These are phyloP conservation scores for Noccaea bulbosa DNA, from an alignment of 345 rosid species.

Conservation along the genomic window DNA sequence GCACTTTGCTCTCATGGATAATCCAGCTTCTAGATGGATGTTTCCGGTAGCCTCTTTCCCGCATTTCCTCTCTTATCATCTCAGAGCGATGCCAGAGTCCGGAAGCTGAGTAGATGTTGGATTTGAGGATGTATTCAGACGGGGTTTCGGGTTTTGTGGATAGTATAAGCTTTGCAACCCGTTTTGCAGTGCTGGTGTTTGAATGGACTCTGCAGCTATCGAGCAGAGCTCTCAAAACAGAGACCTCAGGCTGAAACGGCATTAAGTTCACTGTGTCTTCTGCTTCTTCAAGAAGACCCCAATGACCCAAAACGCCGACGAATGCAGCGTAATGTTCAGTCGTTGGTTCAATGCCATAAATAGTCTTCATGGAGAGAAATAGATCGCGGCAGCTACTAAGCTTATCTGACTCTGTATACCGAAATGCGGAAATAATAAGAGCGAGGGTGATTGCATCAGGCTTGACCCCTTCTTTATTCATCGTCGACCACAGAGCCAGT, in stretches of 20 bases:
- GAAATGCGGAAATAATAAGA: slow-evolving; percentile 62
- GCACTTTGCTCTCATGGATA: slow-evolving; percentile 59
- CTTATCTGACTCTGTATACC: slow-evolving; percentile 53
- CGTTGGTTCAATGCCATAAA: slow-evolving; percentile 57
- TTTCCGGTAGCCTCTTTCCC: slow-evolving; percentile 60
- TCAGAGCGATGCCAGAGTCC: slow-evolving; percentile 88
- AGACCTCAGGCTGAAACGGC: slow-evolving; percentile 60
- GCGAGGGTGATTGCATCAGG: slow-evolving; percentile 61
- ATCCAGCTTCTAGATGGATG: slow-evolving; percentile 84
- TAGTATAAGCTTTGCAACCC: slow-evolving; percentile 59
- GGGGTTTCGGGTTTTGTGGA: slow-evolving; percentile 62
- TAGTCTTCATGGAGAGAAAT: slow-evolving; percentile 59
- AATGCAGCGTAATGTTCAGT: slow-evolving; percentile 70
- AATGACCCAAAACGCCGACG: slow-evolving; percentile 66
- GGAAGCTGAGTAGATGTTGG: slow-evolving; percentile 87
- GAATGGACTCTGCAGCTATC: slow-evolving; percentile 72
- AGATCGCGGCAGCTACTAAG: slow-evolving; percentile 58
- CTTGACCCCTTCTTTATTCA: slow-evolving; percentile 49
- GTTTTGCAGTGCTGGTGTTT: slow-evolving; percentile 59
- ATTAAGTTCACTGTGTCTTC: slow-evolving; percentile 56
- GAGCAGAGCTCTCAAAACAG: slow-evolving; percentile 74
- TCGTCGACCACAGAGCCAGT: slow-evolving; percentile 59
- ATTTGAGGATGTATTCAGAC: slow-evolving; percentile 66
- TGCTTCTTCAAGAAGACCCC: slow-evolving; percentile 85
- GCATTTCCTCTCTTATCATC: slow-evolving; percentile 67